Conservation (phyloP, 345 rosid genomes). For the Sonneratia caseolaris region DNA sequence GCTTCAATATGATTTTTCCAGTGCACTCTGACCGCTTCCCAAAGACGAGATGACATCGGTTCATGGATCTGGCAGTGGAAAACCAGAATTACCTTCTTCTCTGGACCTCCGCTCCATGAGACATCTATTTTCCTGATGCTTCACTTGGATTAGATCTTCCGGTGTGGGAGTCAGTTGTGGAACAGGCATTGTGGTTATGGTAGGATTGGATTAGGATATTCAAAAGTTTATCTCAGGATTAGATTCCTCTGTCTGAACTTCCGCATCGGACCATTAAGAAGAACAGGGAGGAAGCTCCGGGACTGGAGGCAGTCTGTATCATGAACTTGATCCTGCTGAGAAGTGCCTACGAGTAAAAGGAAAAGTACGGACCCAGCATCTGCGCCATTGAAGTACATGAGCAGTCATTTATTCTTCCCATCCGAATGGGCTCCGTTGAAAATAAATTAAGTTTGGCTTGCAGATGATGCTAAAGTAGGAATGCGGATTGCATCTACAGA, state of each 20-base stretch:
- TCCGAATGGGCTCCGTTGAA: constrained; percentile 1
- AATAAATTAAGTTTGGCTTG: constrained; percentile 38
- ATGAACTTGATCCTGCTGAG: constrained; percentile 67
- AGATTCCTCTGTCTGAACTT: constrained; percentile 43
- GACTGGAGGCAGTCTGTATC: constrained; percentile 62
- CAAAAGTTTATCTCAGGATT: constrained; percentile 34
- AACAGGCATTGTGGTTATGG: constrained; percentile 17
- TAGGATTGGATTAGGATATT: background rate
- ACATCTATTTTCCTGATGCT: constrained; percentile 10
- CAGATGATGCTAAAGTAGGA: constrained; percentile 35
- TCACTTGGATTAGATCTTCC: constrained; percentile 11
- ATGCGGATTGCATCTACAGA: constrained; percentile 46
- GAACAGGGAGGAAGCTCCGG: constrained; percentile 38
- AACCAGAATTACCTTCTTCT: constrained; percentile 12
- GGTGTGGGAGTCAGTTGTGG: constrained; percentile 20
- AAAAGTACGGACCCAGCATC: constrained; percentile 36
- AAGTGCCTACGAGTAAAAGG: constrained; percentile 47
- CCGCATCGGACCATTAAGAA: constrained; percentile 36
- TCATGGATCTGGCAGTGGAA: constrained; percentile 19
- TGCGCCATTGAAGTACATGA: constrained; percentile 1
- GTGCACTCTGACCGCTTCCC: constrained; percentile 41
- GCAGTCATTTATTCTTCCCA: background rate
- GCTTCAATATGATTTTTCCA: constrained; percentile 78
- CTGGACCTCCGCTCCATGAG: constrained; percentile 15
- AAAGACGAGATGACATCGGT: background rate